Evolutionary conservation across 2,329 filamentous ascomycete species (phyloP).

Genomic region (Colletotrichum viniferum): DNA sequence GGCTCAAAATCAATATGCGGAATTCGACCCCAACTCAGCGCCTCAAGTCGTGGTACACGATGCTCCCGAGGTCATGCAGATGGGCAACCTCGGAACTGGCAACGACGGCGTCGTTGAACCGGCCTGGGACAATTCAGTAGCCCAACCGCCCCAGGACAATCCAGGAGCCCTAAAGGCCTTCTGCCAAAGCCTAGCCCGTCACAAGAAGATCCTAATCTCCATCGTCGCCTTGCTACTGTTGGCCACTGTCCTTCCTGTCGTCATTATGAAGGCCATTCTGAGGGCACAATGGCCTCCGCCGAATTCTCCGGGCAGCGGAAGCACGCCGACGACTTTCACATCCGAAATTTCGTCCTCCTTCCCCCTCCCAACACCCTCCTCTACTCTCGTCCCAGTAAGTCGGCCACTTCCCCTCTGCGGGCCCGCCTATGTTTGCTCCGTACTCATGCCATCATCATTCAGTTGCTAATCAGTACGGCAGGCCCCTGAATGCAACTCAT

Average conservation of each 20-base stretch:
- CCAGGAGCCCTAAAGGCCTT: background rate
- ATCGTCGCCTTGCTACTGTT: conserved; percentile 36
- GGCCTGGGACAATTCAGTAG: background rate
- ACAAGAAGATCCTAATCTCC: background rate
- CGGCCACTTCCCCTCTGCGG: background rate
- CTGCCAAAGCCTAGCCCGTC: background rate
- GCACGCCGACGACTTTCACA: background rate
- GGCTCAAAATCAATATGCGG: background rate
- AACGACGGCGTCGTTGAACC: background rate
- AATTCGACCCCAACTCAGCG: conserved; percentile 3
- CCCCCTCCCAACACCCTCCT: background rate
- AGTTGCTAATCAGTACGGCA: background rate
- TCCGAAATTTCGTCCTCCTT: background rate
- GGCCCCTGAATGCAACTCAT: conserved; percentile 1
- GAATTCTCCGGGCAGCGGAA: background rate
- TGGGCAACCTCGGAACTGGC: background rate
- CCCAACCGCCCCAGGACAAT: background rate
- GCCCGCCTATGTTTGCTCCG: background rate
- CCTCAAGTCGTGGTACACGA: conserved; percentile 8
- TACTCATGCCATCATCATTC: background rate
- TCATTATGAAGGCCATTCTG: background rate
- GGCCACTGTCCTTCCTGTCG: conserved; percentile 33
- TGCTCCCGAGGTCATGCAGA: conserved; percentile 16
- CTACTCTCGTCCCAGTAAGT: background rate
- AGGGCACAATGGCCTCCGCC: background rate